phyloP scores from a whole-genome alignment of 768 basidiomycete species.

The Suillus spraguei region DNA sequence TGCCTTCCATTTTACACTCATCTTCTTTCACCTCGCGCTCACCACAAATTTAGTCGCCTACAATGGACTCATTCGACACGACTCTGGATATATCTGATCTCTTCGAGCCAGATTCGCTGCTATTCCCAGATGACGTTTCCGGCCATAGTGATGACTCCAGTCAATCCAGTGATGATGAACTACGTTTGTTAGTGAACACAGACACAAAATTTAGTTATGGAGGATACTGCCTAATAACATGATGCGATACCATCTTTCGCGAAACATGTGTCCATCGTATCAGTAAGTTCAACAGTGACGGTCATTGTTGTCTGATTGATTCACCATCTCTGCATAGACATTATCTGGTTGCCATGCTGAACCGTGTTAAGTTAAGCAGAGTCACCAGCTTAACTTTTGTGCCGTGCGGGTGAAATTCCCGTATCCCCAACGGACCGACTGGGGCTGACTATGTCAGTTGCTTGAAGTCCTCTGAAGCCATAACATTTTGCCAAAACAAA shows the following conservation, averaged over 20 bases:
- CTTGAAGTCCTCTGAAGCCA: too few relatives aligned
- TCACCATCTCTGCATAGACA: not conserved
- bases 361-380: not conserved
- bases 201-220: constrained; percentile 16
- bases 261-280: not conserved
- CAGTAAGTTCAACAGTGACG: constrained; percentile 1
- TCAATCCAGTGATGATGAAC: not conserved
- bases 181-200: constrained; percentile 14
- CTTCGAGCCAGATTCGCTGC: not conserved
- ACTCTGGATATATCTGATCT: not conserved
- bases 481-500: too few relatives aligned
- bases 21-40: too few relatives aligned
- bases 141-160: not conserved
- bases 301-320: not conserved
- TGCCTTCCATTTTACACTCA: too few relatives aligned
- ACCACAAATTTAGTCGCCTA: not conserved
- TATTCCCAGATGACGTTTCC: not conserved
- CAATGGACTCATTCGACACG: constrained; percentile 2
- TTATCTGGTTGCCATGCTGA: not conserved
- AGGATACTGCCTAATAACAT: constrained; percentile 11
- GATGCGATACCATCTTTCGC: not conserved
- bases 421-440: not conserved
- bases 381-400: not conserved
- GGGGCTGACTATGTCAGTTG: too few relatives aligned
- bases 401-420: not conserved